These are phyloP conservation scores for Fusarium euwallaceae DNA, from an alignment of 2,329 filamentous ascomycete genomes.

Conservation along the genomic window DNA sequence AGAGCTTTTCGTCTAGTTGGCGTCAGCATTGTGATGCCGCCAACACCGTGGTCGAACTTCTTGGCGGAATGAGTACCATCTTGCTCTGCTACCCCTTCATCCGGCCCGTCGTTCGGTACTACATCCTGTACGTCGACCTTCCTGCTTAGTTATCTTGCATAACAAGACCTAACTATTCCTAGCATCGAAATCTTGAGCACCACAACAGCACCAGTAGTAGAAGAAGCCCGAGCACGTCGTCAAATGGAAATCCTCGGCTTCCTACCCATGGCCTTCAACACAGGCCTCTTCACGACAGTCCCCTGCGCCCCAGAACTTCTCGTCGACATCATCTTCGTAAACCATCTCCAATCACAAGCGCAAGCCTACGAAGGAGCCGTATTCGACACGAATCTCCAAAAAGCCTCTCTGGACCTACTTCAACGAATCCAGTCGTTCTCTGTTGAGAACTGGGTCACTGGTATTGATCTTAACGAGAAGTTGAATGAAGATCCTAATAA, in stretches of 20 bases:
- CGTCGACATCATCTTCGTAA: conserved; percentile 34
- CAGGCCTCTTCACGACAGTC: conserved; percentile 35
- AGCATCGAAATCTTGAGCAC: conserved; percentile 31
- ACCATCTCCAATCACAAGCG: conserved; percentile 33
- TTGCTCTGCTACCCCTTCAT: background rate
- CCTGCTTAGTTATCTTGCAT: background rate
- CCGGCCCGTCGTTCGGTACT: conserved; percentile 19
- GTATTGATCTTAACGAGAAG: background rate
- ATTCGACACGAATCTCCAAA: background rate
- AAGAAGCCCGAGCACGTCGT: background rate
- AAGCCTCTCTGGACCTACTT: conserved; percentile 19
- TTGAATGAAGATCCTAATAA: background rate
- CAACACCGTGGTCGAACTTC: conserved; percentile 16
- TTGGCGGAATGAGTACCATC: conserved; percentile 20
- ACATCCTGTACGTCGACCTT: conserved; percentile 17
- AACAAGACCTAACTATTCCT: background rate
- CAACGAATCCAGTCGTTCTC: conserved; percentile 35
- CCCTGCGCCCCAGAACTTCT: conserved; percentile 38
- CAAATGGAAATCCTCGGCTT: conserved; percentile 26
- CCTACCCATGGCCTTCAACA: conserved; percentile 28
- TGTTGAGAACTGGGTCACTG: conserved; percentile 21
- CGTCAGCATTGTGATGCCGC: conserved; percentile 29
- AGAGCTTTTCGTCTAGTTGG: conserved; percentile 31
- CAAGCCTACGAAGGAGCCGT: background rate
- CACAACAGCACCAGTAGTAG: conserved; percentile 19